Evolutionary conservation across 192 early-diverging fungal species (phyloP).

Genomic region (Rhizophagus prolifer): DNA sequence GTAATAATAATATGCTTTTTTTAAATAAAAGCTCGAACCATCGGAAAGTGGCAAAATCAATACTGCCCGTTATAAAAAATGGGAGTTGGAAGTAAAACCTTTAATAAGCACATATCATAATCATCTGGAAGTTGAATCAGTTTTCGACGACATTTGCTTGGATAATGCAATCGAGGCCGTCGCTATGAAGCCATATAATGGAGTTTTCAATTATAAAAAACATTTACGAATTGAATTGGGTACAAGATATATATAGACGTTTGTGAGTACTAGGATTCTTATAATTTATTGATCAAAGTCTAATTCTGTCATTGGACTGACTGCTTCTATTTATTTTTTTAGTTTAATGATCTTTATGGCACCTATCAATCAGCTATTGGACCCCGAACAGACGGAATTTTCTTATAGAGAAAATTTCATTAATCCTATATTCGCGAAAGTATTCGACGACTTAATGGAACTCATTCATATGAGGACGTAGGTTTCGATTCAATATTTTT

Average conservation of each 20-base stretch:
- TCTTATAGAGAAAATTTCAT: conserved; percentile 19
- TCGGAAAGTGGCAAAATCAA: background rate
- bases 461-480: background rate
- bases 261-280: background rate
- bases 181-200: background rate
- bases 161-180: background rate
- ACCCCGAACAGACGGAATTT: background rate
- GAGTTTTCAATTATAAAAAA: background rate
- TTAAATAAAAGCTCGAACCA: conserved; percentile 3
- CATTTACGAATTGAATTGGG: background rate
- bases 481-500: background rate
- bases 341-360: conserved; percentile 10
- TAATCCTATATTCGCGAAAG: conserved; percentile 1
- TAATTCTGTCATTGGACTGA: background rate
- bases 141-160: background rate
- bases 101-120: background rate
- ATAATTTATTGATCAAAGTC: background rate
- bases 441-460: conserved; percentile 1
- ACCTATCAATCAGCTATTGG: conserved; percentile 11
- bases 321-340: conserved; percentile 5
- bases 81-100: background rate
- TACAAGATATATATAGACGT: background rate
- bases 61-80: background rate
- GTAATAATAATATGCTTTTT: background rate
- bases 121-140: background rate